Percentiles rank a stretch among this genome's conserved stretches.
Conservation (phyloP, 352 stramenopile species). For the Pythium phragmitis region DNA sequence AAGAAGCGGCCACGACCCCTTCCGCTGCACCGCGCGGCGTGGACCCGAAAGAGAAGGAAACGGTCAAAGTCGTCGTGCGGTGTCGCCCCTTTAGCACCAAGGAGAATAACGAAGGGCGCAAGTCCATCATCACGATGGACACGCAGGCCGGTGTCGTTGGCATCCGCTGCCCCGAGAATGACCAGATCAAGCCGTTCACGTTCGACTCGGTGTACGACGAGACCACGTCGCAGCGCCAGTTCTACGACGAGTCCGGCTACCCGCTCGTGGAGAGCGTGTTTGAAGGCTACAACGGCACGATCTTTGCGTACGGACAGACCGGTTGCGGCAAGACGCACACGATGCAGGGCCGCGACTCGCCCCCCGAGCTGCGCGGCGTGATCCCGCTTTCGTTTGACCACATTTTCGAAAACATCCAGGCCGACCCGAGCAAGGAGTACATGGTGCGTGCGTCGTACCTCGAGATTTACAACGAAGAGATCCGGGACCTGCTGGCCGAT, state of each 20-base stretch:
- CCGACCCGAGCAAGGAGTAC: conserved; percentile 66
- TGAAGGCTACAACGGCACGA: conserved; percentile 90
- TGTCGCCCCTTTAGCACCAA: conserved; percentile 86
- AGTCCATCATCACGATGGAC: conserved; percentile 82
- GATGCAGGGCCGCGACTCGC: conserved; percentile 80
- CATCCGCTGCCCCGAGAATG: conserved; percentile 77
- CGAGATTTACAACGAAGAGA: conserved; percentile 96
- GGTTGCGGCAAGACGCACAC: conserved; percentile 85
- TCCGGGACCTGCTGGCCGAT: conserved; percentile 87
- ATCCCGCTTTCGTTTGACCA: conserved; percentile 86
- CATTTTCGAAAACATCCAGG: conserved; percentile 84
- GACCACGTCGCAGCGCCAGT: conserved; percentile 77
- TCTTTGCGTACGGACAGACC: conserved; percentile 90
- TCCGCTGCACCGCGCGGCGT: neutral
- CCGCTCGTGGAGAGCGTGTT: conserved; percentile 90
- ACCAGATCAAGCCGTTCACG: conserved; percentile 85
- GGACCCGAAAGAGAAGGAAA: conserved; percentile 66
- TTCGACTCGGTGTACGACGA: conserved; percentile 92
- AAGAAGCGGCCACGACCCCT: neutral
- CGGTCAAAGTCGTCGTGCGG: conserved; percentile 88
- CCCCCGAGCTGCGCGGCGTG: conserved; percentile 71
- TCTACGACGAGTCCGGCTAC: conserved; percentile 86
- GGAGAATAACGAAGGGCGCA: conserved; percentile 77
- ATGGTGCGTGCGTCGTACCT: conserved; percentile 90
- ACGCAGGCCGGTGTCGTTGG: conserved; percentile 56